Percentiles rank a stretch among this genome's conserved stretches.
phyloP scores from a whole-genome alignment of 2,329 filamentous ascomycete species.

The Talaromyces sp. region DNA sequence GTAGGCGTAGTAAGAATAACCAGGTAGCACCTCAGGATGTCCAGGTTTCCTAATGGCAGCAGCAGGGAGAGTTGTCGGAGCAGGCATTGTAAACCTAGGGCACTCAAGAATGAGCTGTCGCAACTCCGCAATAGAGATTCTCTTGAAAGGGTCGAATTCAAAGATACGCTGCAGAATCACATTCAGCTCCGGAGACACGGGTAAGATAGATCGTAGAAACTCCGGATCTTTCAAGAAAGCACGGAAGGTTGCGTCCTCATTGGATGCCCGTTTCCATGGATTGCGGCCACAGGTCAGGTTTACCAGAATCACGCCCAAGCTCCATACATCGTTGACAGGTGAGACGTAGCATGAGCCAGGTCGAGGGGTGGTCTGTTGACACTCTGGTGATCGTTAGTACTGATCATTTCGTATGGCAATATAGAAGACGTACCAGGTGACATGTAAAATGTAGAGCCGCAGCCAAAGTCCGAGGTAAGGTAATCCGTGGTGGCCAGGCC shows the following conservation, averaged over 20 bases:
- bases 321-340: constrained; percentile 96
- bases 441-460: constrained; percentile 99
- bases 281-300: constrained; percentile 98
- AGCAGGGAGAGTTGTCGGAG: constrained; percentile 33
- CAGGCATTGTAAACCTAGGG: constrained; percentile 61
- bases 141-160: constrained; percentile 74
- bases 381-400: constrained; percentile 60
- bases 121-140: constrained; percentile 78
- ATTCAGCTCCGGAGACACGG: constrained; percentile 85
- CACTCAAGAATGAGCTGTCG: constrained; percentile 73
- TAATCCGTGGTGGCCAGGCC: constrained; percentile 84
- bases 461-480: constrained; percentile 90
- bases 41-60: constrained; percentile 37
- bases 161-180: constrained; percentile 84
- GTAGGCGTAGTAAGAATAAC: constrained; percentile 35
- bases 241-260: constrained; percentile 90
- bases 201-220: constrained; percentile 90
- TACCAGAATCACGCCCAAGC: constrained; percentile 93
- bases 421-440: constrained; percentile 73
- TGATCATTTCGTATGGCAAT: constrained; percentile 2
- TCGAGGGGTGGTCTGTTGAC: constrained; percentile 72
- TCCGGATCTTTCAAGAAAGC: constrained; percentile 80
- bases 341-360: constrained; percentile 77
- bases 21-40: constrained; percentile 32
- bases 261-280: constrained; percentile 95